phyloP scores from a whole-genome alignment of 331 rosid species.

The Pyracantha coccinea region DNA sequence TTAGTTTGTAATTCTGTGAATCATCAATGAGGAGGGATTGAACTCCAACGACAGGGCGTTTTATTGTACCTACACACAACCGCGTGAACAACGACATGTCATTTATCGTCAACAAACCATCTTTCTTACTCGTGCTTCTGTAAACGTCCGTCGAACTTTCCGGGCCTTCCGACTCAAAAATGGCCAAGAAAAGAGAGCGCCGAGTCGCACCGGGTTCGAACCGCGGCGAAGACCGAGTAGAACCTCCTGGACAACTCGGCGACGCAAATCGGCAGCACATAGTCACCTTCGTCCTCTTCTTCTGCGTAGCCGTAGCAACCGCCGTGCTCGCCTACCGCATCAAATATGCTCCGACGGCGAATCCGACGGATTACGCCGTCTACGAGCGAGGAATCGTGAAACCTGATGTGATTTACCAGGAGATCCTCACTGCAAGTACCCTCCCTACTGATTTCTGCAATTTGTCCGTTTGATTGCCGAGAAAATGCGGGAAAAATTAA shows the following conservation, averaged over 20 bases:
- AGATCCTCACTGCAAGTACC: conserved; percentile 56
- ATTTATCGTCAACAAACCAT: background rate
- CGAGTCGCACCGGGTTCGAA: conserved; percentile 28
- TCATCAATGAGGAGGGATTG: background rate
- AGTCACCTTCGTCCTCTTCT: conserved; percentile 36
- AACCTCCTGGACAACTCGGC: conserved; percentile 20
- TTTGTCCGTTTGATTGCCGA: conserved; percentile 1
- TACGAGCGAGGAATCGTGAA: conserved; percentile 41
- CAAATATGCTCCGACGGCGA: conserved; percentile 18
- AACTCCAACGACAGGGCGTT: background rate
- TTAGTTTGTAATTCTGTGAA: too few species aligned
- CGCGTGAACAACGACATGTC: background rate
- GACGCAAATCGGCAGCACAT: conserved; percentile 24
- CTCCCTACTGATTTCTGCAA: background rate
- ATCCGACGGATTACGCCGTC: conserved; percentile 9
- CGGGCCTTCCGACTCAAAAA: background rate
- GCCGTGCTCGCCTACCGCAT: conserved; percentile 32
- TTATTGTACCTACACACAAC: background rate
- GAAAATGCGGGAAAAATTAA: background rate
- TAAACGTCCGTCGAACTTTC: background rate
- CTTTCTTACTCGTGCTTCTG: background rate
- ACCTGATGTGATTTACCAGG: conserved; percentile 35
- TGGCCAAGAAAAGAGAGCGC: conserved; percentile 77
- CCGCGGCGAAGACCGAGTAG: conserved; percentile 27
- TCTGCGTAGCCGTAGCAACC: conserved; percentile 44